These are phyloP conservation scores for Tricholoma hemisulphureum DNA, from an alignment of 768 basidiomycete species.

Conservation along the genomic window DNA sequence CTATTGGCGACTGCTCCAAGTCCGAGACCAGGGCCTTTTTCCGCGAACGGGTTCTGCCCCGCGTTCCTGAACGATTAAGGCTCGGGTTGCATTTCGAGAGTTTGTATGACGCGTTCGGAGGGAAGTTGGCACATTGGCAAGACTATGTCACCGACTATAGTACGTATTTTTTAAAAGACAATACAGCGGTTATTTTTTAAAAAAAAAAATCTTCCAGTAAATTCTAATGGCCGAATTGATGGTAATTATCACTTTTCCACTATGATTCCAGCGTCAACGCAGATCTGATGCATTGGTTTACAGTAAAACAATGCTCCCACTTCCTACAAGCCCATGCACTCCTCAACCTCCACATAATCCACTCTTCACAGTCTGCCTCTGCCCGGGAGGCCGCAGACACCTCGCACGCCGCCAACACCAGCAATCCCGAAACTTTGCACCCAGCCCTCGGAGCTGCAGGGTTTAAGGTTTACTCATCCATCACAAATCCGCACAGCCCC, in stretches of 20 bases:
- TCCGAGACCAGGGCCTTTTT: conserved; percentile 67
- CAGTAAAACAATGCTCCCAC: conserved; percentile 78
- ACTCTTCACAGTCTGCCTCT: conserved; percentile 63
- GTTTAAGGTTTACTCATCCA: conserved; percentile 57
- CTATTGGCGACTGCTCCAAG: conserved; percentile 78
- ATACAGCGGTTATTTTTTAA: too few species aligned
- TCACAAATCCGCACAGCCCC: conserved; percentile 32
- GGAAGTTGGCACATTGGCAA: conserved; percentile 80
- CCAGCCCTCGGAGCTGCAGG: conserved; percentile 60
- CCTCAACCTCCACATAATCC: conserved; percentile 84
- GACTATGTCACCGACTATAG: conserved; percentile 78
- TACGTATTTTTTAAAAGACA: conserved; percentile 28
- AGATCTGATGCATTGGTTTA: conserved; percentile 2
- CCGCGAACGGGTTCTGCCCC: conserved; percentile 60
- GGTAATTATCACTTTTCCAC: conserved; percentile 43
- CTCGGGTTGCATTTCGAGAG: conserved; percentile 62
- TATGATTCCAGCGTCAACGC: background rate
- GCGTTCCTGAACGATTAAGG: conserved; percentile 63
- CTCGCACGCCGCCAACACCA: conserved; percentile 33
- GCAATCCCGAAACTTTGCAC: conserved; percentile 51
- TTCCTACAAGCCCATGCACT: conserved; percentile 84
- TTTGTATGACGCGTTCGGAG: conserved; percentile 78
- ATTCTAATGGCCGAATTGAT: conserved; percentile 68
- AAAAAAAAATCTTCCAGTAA: conserved; percentile 48
- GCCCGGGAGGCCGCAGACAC: conserved; percentile 30